These are phyloP conservation scores for Claviceps arundinis DNA, from an alignment of 2,329 filamentous ascomycete genomes.

Conservation along the genomic window DNA sequence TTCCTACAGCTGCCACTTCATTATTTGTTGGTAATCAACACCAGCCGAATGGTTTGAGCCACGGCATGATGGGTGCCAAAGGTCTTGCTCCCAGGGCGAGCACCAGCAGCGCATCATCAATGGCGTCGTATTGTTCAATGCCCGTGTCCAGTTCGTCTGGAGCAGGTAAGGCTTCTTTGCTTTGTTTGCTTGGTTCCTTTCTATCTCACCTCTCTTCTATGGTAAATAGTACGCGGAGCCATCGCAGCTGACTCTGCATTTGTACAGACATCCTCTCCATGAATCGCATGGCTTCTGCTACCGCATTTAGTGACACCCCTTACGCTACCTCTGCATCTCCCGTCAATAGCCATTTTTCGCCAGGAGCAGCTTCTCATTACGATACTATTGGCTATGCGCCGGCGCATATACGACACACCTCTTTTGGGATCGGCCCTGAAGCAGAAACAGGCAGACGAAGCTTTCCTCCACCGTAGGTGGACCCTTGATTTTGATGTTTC, in stretches of 20 bases:
- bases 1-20: slow-evolving; percentile 41
- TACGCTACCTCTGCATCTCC: slow-evolving; percentile 57
- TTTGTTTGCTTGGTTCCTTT: background rate
- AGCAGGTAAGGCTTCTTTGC: slow-evolving; percentile 40
- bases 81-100: slow-evolving; percentile 38
- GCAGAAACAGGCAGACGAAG: slow-evolving; percentile 51
- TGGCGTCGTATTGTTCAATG: slow-evolving; percentile 61
- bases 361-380: slow-evolving; percentile 53
- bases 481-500: background rate
- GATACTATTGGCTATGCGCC: slow-evolving; percentile 65
- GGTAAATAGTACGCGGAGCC: background rate
- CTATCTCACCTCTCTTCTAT: background rate
- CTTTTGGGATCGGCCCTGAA: slow-evolving; percentile 44
- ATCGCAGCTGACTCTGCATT: slow-evolving; percentile 39
- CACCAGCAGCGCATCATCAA: slow-evolving; percentile 41
- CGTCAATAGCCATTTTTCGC: slow-evolving; percentile 51
- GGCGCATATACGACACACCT: slow-evolving; percentile 42
- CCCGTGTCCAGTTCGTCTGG: slow-evolving; percentile 56
- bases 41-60: slow-evolving; percentile 28
- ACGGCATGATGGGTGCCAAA: slow-evolving; percentile 39
- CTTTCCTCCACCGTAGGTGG: slow-evolving; percentile 66
- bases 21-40: slow-evolving; percentile 48
- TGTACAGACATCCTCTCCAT: slow-evolving; percentile 58
- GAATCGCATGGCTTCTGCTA: slow-evolving; percentile 49
- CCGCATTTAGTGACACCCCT: slow-evolving; percentile 56